phyloP scores from a whole-genome alignment of 164 flowering plant species.

The Cinnamomum micranthum region DNA sequence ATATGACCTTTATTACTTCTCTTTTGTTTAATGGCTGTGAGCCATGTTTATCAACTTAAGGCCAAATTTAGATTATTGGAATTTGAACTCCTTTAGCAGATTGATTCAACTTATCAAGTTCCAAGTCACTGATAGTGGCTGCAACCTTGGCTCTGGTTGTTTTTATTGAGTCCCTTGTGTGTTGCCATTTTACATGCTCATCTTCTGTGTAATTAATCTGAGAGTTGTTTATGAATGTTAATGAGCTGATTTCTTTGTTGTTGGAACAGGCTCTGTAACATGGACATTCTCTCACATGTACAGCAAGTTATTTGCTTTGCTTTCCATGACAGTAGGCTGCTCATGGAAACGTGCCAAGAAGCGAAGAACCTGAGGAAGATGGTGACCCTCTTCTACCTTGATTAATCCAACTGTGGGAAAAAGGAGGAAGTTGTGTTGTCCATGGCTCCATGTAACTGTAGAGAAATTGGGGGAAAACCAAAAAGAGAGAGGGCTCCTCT shows the following conservation, averaged over 20 bases:
- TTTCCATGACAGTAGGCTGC: constrained; percentile 86
- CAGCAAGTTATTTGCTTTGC: constrained; percentile 99
- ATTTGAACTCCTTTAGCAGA: no score
- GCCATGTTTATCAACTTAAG: no score
- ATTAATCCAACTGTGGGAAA: constrained; percentile 25
- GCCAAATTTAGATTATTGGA: no score
- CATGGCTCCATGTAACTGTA: no score
- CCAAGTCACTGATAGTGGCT: no score
- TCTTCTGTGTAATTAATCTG: no score
- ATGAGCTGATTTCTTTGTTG: neutral
- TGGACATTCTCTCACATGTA: constrained; percentile 92
- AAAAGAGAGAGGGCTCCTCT: neutral
- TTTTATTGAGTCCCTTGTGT: no score
- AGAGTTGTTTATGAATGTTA: neutral
- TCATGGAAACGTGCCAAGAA: constrained; percentile 98
- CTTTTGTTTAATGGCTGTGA: no score
- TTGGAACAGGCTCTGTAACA: constrained; percentile 77
- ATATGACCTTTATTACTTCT: no score
- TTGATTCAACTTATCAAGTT: no score
- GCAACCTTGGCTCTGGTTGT: no score
- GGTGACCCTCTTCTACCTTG: constrained; percentile 90
- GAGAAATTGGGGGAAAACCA: neutral
- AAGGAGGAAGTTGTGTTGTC: neutral
- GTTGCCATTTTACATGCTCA: no score
- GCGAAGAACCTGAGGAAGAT: constrained; percentile 91